Base-by-base conservation (phyloP, 495 filamentous ascomycete species). In the Letharia lupina region DNA sequence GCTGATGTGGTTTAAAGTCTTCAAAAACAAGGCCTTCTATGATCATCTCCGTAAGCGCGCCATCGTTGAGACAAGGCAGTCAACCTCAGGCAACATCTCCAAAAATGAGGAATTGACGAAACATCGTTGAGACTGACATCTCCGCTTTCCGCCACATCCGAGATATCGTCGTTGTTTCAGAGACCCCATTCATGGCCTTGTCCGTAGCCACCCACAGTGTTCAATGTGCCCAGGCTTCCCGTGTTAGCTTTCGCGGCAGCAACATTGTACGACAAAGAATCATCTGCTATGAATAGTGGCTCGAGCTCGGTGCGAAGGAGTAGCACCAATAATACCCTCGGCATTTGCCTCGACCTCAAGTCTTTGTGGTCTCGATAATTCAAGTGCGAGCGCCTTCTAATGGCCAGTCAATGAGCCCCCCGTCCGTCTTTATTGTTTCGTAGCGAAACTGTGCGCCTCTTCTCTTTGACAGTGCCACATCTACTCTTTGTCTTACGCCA, bases 1-100 rank as follows among this genome's bases (percentile, higher is more conserved):
- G 66, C 76, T 77, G 73, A 78, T 67, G 35, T 13, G 13, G 7
- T 61, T 18, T 52, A 23, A 61, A 82, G 80, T 79, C 76, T 84
- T 23, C 79, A 82, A 73, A 84, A 84, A 70, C 82, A 84, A 69
- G 82, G 82, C 23, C 80, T 84, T 61, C 75, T 84, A 47, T 57
- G 33, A 37, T 35, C 28, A 56, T 57, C 33, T 37, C 28, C 33
- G 15, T 37, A 57, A 9, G 54, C 31, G 28, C 52, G 52, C 52
- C 10, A 33, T 56, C 28, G 0, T 56, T 18, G 15, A 57, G 16
- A 4, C 54, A 20, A 57, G 16, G 33, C 54, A 57, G 16, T 18
- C 33, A 18, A 57, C 15, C 9, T n/a, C 15, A 37, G 52, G 15
- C 31, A 56, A 31, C 1, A 15, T 35, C 31, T 35, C 31, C 2